A percentile compares a stretch with the other conserved stretches of the same genome.
These are phyloP conservation scores for Fusarium sp. DNA, from an alignment of 2,329 filamentous ascomycete species.

Conservation along the genomic window DNA sequence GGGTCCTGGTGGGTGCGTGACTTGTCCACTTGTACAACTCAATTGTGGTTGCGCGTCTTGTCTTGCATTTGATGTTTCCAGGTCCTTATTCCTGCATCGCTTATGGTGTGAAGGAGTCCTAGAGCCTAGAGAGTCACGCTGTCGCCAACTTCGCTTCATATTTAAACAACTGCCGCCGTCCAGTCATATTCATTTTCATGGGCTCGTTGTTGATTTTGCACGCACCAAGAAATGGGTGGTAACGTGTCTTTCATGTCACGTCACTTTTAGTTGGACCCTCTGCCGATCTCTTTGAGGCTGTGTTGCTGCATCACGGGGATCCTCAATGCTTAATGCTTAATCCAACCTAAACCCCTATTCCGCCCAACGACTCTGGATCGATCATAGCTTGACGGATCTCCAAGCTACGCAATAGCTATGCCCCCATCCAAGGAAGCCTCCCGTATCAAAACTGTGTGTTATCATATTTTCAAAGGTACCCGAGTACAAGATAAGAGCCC, in stretches of 20 bases:
- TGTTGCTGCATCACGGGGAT: constrained; percentile 23
- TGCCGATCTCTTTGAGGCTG: constrained; percentile 40
- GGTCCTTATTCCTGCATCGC: not conserved
- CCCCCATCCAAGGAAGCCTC: no score
- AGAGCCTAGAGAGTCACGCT: not conserved
- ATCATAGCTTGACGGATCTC: not conserved
- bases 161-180: not conserved
- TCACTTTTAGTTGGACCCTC: constrained; percentile 31
- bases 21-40: not conserved
- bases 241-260: constrained; percentile 35
- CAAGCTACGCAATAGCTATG: not conserved
- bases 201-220: not conserved
- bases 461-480: no score
- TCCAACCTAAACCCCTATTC: not conserved
- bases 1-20: constrained; percentile 24
- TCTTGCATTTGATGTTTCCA: not conserved
- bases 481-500: no score
- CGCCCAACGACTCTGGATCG: not conserved
- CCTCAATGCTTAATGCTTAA: constrained; percentile 16
- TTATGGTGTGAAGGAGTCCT: constrained; percentile 8
- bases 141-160: constrained; percentile 26
- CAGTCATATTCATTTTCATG: constrained; percentile 13
- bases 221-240: constrained; percentile 5
- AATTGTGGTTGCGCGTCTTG: not conserved
- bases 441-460: no score